Conservation (phyloP, 257 asterid species). For the Jacaranda copaia region DNA sequence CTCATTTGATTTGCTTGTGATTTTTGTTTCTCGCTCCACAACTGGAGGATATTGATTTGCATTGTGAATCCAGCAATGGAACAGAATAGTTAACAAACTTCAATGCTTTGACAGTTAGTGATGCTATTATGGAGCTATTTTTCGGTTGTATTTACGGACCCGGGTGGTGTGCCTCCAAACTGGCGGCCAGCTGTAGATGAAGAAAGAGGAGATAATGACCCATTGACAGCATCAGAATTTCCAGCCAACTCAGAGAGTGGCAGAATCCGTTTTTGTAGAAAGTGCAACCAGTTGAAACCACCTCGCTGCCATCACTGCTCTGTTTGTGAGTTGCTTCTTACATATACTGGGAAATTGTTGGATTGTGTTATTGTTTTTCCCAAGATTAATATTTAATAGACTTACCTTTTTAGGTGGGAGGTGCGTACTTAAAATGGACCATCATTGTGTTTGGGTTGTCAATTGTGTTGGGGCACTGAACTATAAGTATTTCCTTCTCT, state of each 20-base stretch:
- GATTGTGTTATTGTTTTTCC: slow-evolving; percentile 16
- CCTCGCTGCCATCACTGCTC: slow-evolving; percentile 99
- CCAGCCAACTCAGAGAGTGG: slow-evolving; percentile 59
- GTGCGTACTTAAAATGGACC: slow-evolving; percentile 97
- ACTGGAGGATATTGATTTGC: slow-evolving; percentile 16
- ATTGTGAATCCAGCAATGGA: slow-evolving; percentile 24
- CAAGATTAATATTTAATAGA: slow-evolving; percentile 31
- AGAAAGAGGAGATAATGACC: slow-evolving; percentile 86
- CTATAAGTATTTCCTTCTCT: slow-evolving; percentile 97
- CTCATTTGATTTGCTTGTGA: background rate
- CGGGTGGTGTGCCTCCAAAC: slow-evolving; percentile 88
- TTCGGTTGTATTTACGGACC: slow-evolving; percentile 95
- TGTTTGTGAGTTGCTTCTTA: slow-evolving; percentile 81
- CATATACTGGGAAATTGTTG: slow-evolving; percentile 30
- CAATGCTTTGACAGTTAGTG: slow-evolving; percentile 67
- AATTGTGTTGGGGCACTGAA: slow-evolving; percentile 97
- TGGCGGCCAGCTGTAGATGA: slow-evolving; percentile 92
- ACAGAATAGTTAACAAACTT: slow-evolving; percentile 34
- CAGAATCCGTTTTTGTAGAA: slow-evolving; percentile 78
- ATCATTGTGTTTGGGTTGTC: slow-evolving; percentile 99
- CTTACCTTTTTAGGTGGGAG: slow-evolving; percentile 78
- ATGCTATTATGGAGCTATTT: slow-evolving; percentile 98
- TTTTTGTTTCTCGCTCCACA: background rate
- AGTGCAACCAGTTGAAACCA: slow-evolving; percentile 96
- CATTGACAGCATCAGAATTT: slow-evolving; percentile 71